Conservation (phyloP, 2,329 filamentous ascomycete genomes). For the Lasiodiplodia sp. region DNA sequence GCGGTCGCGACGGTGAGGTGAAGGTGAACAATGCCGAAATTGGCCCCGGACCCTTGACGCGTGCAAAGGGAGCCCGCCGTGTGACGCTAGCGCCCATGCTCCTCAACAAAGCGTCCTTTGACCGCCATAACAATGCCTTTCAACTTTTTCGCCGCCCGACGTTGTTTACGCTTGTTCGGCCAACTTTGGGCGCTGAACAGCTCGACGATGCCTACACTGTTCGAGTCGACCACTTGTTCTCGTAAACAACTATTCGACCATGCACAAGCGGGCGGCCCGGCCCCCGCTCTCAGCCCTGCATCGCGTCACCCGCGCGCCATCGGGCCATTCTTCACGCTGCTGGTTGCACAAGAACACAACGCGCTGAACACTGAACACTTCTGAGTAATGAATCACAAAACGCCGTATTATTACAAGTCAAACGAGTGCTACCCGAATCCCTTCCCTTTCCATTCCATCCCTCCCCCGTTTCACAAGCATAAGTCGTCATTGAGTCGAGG, state of each 20-base stretch:
- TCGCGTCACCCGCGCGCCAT: slow-evolving; percentile 24
- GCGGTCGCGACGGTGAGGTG: slow-evolving; percentile 27
- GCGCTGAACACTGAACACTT: neutral
- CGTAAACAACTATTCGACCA: neutral
- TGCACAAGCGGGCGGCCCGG: slow-evolving; percentile 21
- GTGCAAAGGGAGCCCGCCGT: slow-evolving; percentile 25
- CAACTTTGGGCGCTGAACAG: neutral
- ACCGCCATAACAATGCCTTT: slow-evolving; percentile 10
- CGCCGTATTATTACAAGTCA: neutral
- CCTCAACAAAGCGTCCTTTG: slow-evolving; percentile 23
- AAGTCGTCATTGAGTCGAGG: neutral
- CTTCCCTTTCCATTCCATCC: neutral
- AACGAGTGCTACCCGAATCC: neutral
- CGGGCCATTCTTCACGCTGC: slow-evolving; percentile 16
- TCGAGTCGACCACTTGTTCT: neutral
- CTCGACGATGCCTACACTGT: neutral
- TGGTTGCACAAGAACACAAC: neutral
- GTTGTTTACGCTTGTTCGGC: neutral
- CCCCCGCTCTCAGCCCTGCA: slow-evolving; percentile 13
- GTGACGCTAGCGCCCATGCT: slow-evolving; percentile 18
- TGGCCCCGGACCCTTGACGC: slow-evolving; percentile 26
- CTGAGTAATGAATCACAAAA: neutral
- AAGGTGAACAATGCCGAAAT: slow-evolving; percentile 28
- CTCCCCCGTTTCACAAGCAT: slow-evolving; percentile 4
- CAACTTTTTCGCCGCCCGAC: neutral